A percentile compares a stretch with the other conserved stretches of the same genome.
phyloP scores from a whole-genome alignment of 306 rosid genomes.

The Clitoria ternatea region DNA sequence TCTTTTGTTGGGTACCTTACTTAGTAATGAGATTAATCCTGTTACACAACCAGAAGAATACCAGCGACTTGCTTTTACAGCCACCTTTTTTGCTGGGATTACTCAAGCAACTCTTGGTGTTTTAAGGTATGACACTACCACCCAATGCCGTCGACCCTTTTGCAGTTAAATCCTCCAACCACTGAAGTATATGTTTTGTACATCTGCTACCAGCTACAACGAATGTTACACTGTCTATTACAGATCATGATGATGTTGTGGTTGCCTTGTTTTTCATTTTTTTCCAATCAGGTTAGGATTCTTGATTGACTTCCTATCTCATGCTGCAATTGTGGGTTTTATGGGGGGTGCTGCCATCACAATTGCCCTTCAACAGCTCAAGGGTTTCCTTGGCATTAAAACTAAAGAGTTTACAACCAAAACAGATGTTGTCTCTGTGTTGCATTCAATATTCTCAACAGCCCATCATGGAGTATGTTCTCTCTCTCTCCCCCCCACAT shows the following conservation, averaged over 20 bases:
- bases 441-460: slow-evolving; percentile 54
- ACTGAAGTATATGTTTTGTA: background rate
- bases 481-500: slow-evolving; percentile 22
- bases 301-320: slow-evolving; percentile 93
- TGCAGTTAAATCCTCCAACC: background rate
- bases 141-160: background rate
- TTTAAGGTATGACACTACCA: slow-evolving; percentile 47
- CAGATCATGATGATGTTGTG: background rate
- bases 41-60: slow-evolving; percentile 45
- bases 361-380: slow-evolving; percentile 94
- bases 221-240: background rate
- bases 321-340: slow-evolving; percentile 97
- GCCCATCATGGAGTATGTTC: slow-evolving; percentile 78
- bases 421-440: slow-evolving; percentile 67
- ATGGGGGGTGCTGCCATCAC: slow-evolving; percentile 99
- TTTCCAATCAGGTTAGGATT: slow-evolving; percentile 68
- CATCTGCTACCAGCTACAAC: background rate
- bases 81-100: slow-evolving; percentile 94
- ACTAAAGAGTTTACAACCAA: slow-evolving; percentile 56
- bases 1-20: slow-evolving; percentile 80
- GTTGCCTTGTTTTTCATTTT: background rate
- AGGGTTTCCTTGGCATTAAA: slow-evolving; percentile 85
- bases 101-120: slow-evolving; percentile 89
- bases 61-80: slow-evolving; percentile 83
- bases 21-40: slow-evolving; percentile 62